These are phyloP conservation scores for Leucosporidium creatinivorum DNA, from an alignment of 768 basidiomycete species.

Conservation along the genomic window DNA sequence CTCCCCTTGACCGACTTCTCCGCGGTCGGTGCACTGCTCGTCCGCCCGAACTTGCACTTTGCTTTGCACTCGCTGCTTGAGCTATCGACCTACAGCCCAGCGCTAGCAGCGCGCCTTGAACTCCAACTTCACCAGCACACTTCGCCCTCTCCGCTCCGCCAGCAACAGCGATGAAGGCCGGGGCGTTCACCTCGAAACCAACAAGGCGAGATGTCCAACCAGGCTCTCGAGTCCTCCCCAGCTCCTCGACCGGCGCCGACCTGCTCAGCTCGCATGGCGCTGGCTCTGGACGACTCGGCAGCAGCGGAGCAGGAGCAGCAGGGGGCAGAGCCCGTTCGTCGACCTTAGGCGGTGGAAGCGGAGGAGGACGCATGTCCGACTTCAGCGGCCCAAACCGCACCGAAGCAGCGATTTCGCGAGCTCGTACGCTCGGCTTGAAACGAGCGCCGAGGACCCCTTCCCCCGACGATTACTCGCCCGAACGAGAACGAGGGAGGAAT, in stretches of 20 bases:
- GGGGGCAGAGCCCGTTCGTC: neutral
- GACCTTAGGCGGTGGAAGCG: neutral
- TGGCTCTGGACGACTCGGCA: neutral
- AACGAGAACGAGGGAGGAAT: too few relatives aligned
- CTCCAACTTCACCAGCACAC: too few relatives aligned
- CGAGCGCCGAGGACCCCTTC: neutral
- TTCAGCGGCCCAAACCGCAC: too few relatives aligned
- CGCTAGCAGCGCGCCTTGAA: too few relatives aligned
- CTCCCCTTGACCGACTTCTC: constrained; percentile 61
- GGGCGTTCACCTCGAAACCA: neutral
- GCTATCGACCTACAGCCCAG: too few relatives aligned
- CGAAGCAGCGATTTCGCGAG: neutral
- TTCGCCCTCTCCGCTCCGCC: neutral
- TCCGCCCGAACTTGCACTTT: too few relatives aligned
- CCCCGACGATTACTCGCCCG: too few relatives aligned
- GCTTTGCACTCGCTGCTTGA: too few relatives aligned
- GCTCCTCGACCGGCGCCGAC: neutral
- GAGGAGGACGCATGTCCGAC: neutral
- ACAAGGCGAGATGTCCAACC: neutral
- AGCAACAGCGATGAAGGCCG: neutral
- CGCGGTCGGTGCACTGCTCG: constrained; percentile 57
- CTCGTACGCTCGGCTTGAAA: neutral
- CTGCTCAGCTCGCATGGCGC: neutral
- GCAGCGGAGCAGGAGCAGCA: neutral
- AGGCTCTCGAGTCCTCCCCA: neutral